These are phyloP conservation scores for Coemansia sp. DNA, from an alignment of 192 early-diverging fungal species.

Conservation along the genomic window DNA sequence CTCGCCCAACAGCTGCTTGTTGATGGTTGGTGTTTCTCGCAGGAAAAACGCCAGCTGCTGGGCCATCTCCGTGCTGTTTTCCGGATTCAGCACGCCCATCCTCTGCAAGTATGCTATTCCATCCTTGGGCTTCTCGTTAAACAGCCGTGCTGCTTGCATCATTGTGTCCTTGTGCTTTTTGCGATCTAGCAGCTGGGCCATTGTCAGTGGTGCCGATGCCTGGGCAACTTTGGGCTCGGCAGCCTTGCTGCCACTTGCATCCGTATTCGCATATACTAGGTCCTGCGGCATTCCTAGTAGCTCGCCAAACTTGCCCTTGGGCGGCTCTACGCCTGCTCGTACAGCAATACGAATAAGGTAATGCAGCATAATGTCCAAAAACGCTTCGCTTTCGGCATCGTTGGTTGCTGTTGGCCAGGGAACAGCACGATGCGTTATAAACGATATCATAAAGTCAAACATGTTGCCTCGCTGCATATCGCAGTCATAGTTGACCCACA, in stretches of 20 bases:
- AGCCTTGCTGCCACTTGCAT: too few relatives aligned
- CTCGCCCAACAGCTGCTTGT: slow-evolving; percentile 85
- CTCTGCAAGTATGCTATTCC: slow-evolving; percentile 80
- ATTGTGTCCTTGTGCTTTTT: slow-evolving; percentile 73
- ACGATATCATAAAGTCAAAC: slow-evolving; percentile 64
- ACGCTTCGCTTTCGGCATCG: slow-evolving; percentile 38
- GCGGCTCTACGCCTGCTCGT: slow-evolving; percentile 36
- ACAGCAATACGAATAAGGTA: slow-evolving; percentile 38
- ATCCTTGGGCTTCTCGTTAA: slow-evolving; percentile 84
- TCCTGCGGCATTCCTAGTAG: slow-evolving; percentile 27
- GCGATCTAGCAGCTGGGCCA: slow-evolving; percentile 37
- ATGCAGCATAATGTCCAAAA: slow-evolving; percentile 43
- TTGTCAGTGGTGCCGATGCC: slow-evolving; percentile 9
- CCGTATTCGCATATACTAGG: background rate
- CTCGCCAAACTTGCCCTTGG: slow-evolving; percentile 26
- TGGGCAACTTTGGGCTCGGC: too few relatives aligned
- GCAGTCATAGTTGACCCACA: slow-evolving; percentile 96
- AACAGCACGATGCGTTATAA: slow-evolving; percentile 40
- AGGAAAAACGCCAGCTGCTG: slow-evolving; percentile 71
- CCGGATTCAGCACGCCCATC: slow-evolving; percentile 23
- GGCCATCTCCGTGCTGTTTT: slow-evolving; percentile 24
- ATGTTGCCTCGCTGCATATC: slow-evolving; percentile 78
- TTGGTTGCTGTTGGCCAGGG: slow-evolving; percentile 28
- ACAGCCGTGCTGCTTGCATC: slow-evolving; percentile 72
- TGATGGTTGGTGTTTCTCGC: slow-evolving; percentile 75